phyloP scores from a whole-genome alignment of 495 filamentous ascomycete genomes.

The Penicillium mononematosum region DNA sequence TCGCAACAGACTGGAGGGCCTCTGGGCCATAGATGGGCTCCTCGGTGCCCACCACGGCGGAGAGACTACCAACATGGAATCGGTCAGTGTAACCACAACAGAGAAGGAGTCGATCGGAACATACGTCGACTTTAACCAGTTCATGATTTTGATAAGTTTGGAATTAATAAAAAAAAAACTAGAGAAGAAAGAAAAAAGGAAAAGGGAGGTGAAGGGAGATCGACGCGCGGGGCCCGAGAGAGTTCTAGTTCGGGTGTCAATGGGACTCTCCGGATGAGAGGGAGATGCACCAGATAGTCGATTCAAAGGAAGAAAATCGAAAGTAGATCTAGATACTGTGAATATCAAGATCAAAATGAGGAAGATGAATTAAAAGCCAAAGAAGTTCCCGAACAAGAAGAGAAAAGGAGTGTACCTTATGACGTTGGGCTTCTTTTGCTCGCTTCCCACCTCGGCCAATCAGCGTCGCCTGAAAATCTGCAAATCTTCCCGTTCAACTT shows the following conservation, averaged over 20 bases:
- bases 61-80: slow-evolving; percentile 57
- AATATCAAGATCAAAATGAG: not conserved
- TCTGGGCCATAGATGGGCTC: slow-evolving; percentile 95
- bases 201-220: slow-evolving; percentile 26
- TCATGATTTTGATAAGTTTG: slow-evolving; percentile 42
- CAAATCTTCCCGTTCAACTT: slow-evolving; percentile 1
- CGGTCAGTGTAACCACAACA: slow-evolving; percentile 24
- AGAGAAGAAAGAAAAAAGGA: slow-evolving; percentile 20
- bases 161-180: slow-evolving; percentile 10
- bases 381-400: not conserved
- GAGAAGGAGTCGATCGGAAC: slow-evolving; percentile 25
- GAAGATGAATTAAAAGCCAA: slow-evolving; percentile 1
- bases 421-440: slow-evolving; percentile 26
- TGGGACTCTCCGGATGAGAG: slow-evolving; percentile 13
- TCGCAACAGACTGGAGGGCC: slow-evolving; percentile 79
- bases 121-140: slow-evolving; percentile 74
- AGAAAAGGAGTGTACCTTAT: slow-evolving; percentile 12
- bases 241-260: slow-evolving; percentile 31
- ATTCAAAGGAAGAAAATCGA: not conserved
- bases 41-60: slow-evolving; percentile 88
- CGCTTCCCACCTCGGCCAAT: slow-evolving; percentile 28
- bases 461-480: slow-evolving; percentile 28
- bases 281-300: not conserved
- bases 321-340: not conserved
- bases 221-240: slow-evolving; percentile 34